phyloP scores from a whole-genome alignment of 2,329 filamentous ascomycete species.

The Ceratocystis harringtonii region DNA sequence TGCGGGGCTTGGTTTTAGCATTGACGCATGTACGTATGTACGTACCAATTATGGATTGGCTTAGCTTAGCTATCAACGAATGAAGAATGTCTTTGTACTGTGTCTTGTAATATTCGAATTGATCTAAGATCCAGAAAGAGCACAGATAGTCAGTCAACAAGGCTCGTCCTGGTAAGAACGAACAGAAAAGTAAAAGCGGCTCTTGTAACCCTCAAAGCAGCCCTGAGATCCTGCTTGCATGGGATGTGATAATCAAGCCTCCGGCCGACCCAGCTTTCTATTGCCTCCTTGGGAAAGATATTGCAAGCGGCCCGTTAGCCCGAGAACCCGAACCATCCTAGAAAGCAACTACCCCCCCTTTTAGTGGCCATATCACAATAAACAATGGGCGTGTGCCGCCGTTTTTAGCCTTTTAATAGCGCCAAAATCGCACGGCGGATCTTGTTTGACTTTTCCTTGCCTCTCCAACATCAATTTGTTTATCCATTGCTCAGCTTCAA shows the following conservation, averaged over 20 bases:
- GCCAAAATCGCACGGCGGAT: not conserved
- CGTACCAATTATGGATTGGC: not conserved
- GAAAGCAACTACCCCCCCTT: not conserved
- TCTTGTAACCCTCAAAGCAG: not conserved
- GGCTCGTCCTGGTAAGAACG: not conserved
- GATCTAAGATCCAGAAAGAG: no score
- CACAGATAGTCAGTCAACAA: no score
- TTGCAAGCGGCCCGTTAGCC: not conserved
- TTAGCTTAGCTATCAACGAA: not conserved
- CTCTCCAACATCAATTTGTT: not conserved
- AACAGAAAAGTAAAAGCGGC: not conserved
- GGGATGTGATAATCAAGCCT: not conserved
- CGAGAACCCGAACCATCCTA: not conserved
- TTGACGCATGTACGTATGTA: not conserved
- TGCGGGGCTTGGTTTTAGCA: no score
- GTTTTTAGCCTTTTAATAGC: not conserved
- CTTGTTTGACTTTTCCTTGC: not conserved
- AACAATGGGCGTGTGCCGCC: not conserved
- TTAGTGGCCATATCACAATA: not conserved
- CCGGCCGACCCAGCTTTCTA: not conserved
- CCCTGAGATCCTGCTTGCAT: not conserved
- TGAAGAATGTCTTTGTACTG: not conserved
- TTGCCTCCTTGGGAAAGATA: not conserved
- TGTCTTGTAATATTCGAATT: no score
- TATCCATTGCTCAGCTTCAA: not conserved